phyloP scores from a whole-genome alignment of 805 yeast species.

The Hanseniaspora guilliermondii region DNA sequence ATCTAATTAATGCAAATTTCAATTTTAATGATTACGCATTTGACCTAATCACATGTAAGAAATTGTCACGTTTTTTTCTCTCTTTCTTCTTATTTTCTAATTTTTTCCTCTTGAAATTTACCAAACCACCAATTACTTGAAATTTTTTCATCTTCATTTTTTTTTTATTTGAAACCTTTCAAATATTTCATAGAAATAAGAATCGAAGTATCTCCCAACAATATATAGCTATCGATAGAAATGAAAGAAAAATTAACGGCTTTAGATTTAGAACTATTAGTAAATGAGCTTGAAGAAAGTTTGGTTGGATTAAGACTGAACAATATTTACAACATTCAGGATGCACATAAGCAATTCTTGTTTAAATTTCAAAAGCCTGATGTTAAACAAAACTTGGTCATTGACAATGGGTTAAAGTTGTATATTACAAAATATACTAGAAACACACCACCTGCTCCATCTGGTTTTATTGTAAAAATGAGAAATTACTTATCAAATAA shows the following conservation, averaged over 20 bases:
- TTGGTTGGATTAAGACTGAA: conserved; percentile 60
- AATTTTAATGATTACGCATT: too few species aligned
- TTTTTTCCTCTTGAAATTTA: too few species aligned
- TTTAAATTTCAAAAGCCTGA: conserved; percentile 76
- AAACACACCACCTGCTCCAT: conserved; percentile 68
- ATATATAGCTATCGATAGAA: neutral
- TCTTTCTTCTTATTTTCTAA: too few species aligned
- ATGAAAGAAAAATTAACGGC: conserved; percentile 76
- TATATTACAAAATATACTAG: conserved; percentile 73
- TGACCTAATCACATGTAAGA: too few species aligned
- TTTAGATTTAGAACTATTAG: conserved; percentile 61
- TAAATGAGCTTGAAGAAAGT: conserved; percentile 48
- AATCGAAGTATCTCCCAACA: too few species aligned
- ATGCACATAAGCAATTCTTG: conserved; percentile 58
- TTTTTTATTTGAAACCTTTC: too few species aligned
- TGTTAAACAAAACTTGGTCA: conserved; percentile 57
- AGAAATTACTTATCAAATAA: conserved; percentile 77
- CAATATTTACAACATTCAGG: conserved; percentile 70
- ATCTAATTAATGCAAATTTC: too few species aligned
- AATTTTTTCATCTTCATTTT: too few species aligned
- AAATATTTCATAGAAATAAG: too few species aligned
- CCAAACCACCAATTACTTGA: too few species aligned
- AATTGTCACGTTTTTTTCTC: too few species aligned
- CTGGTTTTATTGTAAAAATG: conserved; percentile 72
- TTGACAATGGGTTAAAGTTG: conserved; percentile 77